Evolutionary conservation across 306 rosid genomes (phyloP).

Genomic region (Neltuma alba): DNA sequence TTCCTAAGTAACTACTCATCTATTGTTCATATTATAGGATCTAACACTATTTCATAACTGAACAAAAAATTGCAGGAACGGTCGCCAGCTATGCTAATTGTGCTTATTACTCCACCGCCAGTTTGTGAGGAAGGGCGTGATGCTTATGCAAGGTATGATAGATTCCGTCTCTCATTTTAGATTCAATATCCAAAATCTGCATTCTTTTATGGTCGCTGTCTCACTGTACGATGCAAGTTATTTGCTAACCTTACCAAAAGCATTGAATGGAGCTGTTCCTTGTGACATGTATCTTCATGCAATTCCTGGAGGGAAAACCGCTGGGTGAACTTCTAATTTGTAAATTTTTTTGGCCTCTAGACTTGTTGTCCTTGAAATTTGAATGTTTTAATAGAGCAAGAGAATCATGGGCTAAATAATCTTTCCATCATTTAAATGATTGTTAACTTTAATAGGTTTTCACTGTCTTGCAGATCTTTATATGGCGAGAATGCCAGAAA

Average conservation of each 20-base stretch:
- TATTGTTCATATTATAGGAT: conserved; percentile 18
- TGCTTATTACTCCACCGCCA: conserved; percentile 92
- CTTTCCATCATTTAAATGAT: conserved; percentile 9
- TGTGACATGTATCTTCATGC: background rate
- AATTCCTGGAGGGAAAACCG: background rate
- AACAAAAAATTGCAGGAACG: conserved; percentile 64
- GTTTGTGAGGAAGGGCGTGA: conserved; percentile 78
- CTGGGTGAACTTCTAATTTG: background rate
- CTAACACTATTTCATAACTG: conserved; percentile 11
- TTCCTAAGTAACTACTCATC: background rate
- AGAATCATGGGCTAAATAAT: conserved; percentile 20
- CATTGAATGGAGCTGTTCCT: conserved; percentile 25
- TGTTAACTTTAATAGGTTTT: conserved; percentile 31
- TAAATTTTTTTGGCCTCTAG: background rate
- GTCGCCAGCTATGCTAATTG: conserved; percentile 61
- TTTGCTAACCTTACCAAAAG: conserved; percentile 19
- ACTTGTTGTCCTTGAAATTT: conserved; percentile 15
- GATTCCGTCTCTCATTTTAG: conserved; percentile 13
- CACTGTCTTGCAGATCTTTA: conserved; percentile 60
- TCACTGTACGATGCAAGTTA: conserved; percentile 16
- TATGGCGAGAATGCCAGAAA: conserved; percentile 66
- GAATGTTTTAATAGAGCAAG: conserved; percentile 2
- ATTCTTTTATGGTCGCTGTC: conserved; percentile 13
- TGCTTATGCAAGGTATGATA: conserved; percentile 62
- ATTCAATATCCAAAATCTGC: conserved; percentile 26